phyloP scores from a whole-genome alignment of 2,329 filamentous ascomycete genomes.

The Venturiaceae sp. region DNA sequence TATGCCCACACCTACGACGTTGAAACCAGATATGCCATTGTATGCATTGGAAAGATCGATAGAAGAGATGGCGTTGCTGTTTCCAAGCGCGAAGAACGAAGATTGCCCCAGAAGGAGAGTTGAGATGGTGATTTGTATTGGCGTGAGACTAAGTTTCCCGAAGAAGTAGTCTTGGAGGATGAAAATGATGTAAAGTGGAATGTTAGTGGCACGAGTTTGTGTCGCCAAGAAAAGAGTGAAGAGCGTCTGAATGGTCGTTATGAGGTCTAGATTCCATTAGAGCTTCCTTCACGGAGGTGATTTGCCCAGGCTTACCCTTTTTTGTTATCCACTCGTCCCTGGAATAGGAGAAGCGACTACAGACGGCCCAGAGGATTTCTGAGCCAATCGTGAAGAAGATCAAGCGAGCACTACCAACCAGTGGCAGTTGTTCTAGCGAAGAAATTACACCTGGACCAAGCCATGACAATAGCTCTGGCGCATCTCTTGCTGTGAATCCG shows the following conservation, averaged over 20 bases:
- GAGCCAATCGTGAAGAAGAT: slow-evolving; percentile 19
- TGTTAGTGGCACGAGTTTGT: slow-evolving; percentile 76
- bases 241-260: slow-evolving; percentile 41
- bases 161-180: slow-evolving; percentile 50
- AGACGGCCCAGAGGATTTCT: slow-evolving; percentile 15
- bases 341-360: slow-evolving; percentile 4
- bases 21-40: slow-evolving; percentile 80
- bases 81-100: slow-evolving; percentile 83
- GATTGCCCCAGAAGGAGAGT: slow-evolving; percentile 69
- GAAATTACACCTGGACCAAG: slow-evolving; percentile 34
- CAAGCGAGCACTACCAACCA: slow-evolving; percentile 24
- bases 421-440: slow-evolving; percentile 30
- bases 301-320: slow-evolving; percentile 7
- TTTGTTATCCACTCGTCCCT: slow-evolving; percentile 13
- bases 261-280: not conserved
- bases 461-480: slow-evolving; percentile 59
- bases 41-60: slow-evolving; percentile 91
- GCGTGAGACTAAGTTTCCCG: slow-evolving; percentile 16
- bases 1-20: slow-evolving; percentile 66
- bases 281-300: too few species aligned
- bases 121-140: slow-evolving; percentile 47
- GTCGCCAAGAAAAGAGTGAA: slow-evolving; percentile 74
- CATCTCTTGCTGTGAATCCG: slow-evolving; percentile 77
- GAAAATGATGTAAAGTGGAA: slow-evolving; percentile 75
- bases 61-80: slow-evolving; percentile 91